phyloP scores from a whole-genome alignment of 1,139 yeast species.

The Blastobotrys niveus region DNA sequence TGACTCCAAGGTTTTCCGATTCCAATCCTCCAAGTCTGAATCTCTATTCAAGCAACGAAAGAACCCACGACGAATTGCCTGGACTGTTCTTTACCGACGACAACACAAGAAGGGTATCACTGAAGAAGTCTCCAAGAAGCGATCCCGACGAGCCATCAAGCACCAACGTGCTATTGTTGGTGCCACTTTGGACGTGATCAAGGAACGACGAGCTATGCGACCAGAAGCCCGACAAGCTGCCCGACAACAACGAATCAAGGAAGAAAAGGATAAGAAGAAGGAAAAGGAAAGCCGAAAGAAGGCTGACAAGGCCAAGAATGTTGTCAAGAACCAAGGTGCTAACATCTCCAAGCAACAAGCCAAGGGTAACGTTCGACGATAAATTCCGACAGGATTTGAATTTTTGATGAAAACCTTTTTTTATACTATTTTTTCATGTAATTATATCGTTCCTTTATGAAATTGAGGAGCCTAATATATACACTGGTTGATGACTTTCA shows the following conservation, averaged over 20 bases:
- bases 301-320: constrained; percentile 86
- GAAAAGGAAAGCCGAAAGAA: constrained; percentile 89
- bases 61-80: constrained; percentile 99
- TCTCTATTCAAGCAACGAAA: constrained; percentile 99
- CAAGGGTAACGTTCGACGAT: constrained; percentile 32
- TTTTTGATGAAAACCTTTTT: background rate
- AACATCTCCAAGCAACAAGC: constrained; percentile 43
- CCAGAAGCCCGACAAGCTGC: constrained; percentile 98
- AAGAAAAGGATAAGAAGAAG: constrained; percentile 95
- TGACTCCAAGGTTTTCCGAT: constrained; percentile 99
- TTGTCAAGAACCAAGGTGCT: constrained; percentile 77
- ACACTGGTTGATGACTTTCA: too few relatives aligned
- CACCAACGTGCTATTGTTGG: constrained; percentile 99
- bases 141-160: constrained; percentile 96
- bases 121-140: constrained; percentile 86
- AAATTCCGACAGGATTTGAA: constrained; percentile 4
- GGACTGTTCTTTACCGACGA: constrained; percentile 99
- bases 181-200: constrained; percentile 96
- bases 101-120: constrained; percentile 99
- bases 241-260: constrained; percentile 85
- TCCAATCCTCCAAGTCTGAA: constrained; percentile 96
- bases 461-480: too few relatives aligned
- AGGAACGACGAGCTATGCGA: constrained; percentile 93
- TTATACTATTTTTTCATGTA: background rate
- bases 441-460: constrained; percentile 4